These are phyloP conservation scores for Skeletonema tropicum DNA, from an alignment of 108 stramenopile genomes.

Conservation along the genomic window DNA sequence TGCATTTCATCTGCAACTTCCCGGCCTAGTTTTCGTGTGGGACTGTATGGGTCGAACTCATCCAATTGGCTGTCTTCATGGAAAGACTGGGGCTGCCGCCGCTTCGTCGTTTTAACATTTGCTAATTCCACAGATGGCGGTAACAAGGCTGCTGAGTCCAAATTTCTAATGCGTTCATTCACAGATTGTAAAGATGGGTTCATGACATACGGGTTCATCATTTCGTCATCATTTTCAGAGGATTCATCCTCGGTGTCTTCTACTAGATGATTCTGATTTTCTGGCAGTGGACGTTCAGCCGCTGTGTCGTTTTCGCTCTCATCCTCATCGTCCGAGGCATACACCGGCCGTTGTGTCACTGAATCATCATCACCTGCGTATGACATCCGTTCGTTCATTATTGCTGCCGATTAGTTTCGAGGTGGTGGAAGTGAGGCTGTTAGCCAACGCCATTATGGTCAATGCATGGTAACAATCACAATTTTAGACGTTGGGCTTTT, in stretches of 20 bases:
- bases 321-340: neutral
- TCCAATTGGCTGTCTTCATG: neutral
- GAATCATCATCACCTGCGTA: neutral
- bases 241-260: neutral
- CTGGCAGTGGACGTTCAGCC: neutral
- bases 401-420: no score
- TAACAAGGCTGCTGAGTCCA: constrained; percentile 17
- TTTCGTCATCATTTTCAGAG: constrained; percentile 23
- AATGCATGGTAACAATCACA: no score
- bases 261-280: neutral
- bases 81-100: constrained; percentile 6
- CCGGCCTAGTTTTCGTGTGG: neutral
- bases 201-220: constrained; percentile 45
- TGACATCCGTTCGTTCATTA: neutral
- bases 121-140: constrained; percentile 30
- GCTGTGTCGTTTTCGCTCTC: neutral
- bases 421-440: no score
- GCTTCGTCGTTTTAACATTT: neutral
- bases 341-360: neutral
- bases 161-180: neutral
- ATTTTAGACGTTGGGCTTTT: no score
- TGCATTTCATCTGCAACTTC: neutral
- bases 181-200: constrained; percentile 18
- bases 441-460: no score
- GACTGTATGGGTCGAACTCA: constrained; percentile 41